Evolutionary conservation across 2,329 filamentous ascomycete genomes (phyloP).

Genomic region (Ustulina deusta): DNA sequence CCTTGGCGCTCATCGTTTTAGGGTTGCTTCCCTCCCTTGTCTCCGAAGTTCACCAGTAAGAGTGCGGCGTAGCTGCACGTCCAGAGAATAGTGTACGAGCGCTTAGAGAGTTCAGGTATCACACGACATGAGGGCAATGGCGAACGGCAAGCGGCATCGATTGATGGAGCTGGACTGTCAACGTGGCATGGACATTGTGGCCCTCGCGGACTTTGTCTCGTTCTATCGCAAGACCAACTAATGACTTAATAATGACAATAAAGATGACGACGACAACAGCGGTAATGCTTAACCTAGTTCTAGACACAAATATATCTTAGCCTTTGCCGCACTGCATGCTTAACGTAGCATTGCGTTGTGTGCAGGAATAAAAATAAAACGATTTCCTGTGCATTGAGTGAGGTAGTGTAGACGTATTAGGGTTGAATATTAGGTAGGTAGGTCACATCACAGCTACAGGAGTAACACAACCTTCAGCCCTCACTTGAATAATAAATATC

Average conservation of each 20-base stretch:
- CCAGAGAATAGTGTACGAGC: slow-evolving; percentile 15
- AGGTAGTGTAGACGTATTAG: slow-evolving; percentile 20
- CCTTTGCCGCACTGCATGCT: slow-evolving; percentile 21
- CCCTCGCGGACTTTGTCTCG: slow-evolving; percentile 15
- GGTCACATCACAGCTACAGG: slow-evolving; percentile 28
- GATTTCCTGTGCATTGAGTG: slow-evolving; percentile 32
- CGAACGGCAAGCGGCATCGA: slow-evolving; percentile 11
- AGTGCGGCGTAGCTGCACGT: slow-evolving; percentile 31
- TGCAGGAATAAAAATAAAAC: slow-evolving; percentile 30
- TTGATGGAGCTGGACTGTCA: slow-evolving; percentile 17
- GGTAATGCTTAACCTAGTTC: background rate
- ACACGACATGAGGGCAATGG: slow-evolving; percentile 26
- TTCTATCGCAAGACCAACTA: background rate
- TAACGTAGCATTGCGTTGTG: slow-evolving; percentile 31
- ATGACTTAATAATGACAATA: slow-evolving; percentile 3
- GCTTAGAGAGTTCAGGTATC: slow-evolving; percentile 8
- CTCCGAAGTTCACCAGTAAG: slow-evolving; percentile 10
- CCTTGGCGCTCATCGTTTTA: slow-evolving; percentile 23
- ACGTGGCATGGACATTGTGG: slow-evolving; percentile 31
- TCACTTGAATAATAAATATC: slow-evolving; percentile 13
- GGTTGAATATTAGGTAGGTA: slow-evolving; percentile 12
- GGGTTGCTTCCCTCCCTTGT: slow-evolving; percentile 11
- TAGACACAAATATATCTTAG: slow-evolving; percentile 12
- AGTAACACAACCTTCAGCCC: slow-evolving; percentile 29
- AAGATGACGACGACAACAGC: slow-evolving; percentile 3